These are phyloP conservation scores for Miscanthus lutarioriparius DNA, from an alignment of 176 grass and related monocot species.

Conservation along the genomic window DNA sequence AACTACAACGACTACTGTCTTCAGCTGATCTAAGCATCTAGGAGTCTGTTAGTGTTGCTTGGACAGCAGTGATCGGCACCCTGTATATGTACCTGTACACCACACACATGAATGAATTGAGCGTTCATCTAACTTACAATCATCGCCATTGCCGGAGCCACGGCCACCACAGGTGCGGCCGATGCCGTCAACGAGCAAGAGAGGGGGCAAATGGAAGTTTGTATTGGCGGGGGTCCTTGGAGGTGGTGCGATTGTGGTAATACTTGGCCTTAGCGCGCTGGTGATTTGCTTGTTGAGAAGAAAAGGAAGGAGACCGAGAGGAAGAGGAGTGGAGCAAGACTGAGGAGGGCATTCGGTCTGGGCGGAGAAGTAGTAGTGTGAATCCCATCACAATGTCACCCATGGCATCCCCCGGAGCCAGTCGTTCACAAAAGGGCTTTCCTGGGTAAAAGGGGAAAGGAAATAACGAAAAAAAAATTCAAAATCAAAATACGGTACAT, in stretches of 20 bases:
- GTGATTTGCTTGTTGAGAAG: conserved; percentile 44
- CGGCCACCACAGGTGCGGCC: conserved; percentile 30
- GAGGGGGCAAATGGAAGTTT: conserved; percentile 45
- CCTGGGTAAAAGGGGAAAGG: too few relatives aligned
- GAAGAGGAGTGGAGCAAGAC: conserved; percentile 42
- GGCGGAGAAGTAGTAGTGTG: conserved; percentile 52
- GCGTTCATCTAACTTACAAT: too few relatives aligned
- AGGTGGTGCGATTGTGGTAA: conserved; percentile 36
- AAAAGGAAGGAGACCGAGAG: conserved; percentile 24
- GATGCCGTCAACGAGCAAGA: conserved; percentile 17
- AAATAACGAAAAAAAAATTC: too few relatives aligned
- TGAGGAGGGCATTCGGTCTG: conserved; percentile 48
- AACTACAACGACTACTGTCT: too few relatives aligned
- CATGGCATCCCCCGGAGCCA: conserved; percentile 16
- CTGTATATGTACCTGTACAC: too few relatives aligned
- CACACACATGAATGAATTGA: too few relatives aligned
- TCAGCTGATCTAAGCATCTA: too few relatives aligned
- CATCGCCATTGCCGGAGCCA: not conserved
- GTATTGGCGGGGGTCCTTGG: conserved; percentile 55
- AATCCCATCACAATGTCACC: conserved; percentile 53
- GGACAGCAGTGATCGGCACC: too few relatives aligned
- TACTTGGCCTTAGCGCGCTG: conserved; percentile 29
- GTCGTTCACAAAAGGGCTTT: conserved; percentile 31
- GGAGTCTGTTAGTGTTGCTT: too few relatives aligned
- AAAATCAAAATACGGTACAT: too few relatives aligned